These are phyloP conservation scores for Talaromyces sp. DNA, from an alignment of 2,329 filamentous ascomycete genomes.

Conservation along the genomic window DNA sequence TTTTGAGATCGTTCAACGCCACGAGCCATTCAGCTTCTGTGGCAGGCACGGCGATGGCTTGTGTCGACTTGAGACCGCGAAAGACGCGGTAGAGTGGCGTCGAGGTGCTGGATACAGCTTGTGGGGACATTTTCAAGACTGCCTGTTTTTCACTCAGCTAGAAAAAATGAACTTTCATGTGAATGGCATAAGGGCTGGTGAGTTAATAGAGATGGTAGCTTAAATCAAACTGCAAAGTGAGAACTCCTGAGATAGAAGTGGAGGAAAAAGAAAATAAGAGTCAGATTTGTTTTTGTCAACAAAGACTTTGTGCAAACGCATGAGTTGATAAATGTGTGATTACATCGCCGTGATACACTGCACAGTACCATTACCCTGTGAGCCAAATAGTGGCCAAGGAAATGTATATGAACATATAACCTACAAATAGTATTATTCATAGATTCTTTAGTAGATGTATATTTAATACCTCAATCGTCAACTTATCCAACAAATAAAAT, in stretches of 20 bases:
- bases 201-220: background rate
- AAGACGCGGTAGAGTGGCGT: slow-evolving; percentile 10
- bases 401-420: background rate
- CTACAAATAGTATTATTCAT: background rate
- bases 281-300: background rate
- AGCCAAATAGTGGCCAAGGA: background rate
- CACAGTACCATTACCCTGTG: background rate
- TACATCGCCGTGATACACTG: background rate
- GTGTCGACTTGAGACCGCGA: slow-evolving; percentile 9
- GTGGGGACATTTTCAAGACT: slow-evolving; percentile 1
- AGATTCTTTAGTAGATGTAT: background rate
- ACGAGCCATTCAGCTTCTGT: slow-evolving; percentile 5
- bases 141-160: background rate
- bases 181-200: background rate
- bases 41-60: background rate
- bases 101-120: background rate
- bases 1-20: slow-evolving; percentile 5
- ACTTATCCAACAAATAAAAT: too few relatives aligned
- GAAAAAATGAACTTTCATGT: background rate
- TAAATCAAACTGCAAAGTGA: background rate
- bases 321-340: background rate
- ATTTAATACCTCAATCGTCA: too few relatives aligned
- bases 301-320: background rate
- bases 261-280: background rate
- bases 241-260: background rate